Evolutionary conservation across 805 yeast genomes (phyloP).

Genomic region (baker's yeast (Saccharomyces cerevisiae)): DNA sequence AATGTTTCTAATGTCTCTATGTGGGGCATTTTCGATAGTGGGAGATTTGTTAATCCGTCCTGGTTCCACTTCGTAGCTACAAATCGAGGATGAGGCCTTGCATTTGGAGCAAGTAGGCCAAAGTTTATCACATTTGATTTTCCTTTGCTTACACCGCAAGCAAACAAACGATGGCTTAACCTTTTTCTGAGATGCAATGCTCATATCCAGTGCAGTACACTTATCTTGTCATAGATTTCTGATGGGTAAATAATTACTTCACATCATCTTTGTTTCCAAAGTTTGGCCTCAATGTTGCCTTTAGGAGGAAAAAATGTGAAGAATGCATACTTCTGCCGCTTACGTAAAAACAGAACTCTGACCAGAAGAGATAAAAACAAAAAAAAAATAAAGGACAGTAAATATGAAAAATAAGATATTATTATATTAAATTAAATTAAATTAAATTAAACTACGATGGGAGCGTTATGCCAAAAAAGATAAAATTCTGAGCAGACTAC

Average conservation of each 20-base stretch:
- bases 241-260: not conserved
- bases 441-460: not conserved
- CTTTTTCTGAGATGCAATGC: not conserved
- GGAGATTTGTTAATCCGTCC: not conserved
- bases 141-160: conserved; percentile 10
- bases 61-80: conserved; percentile 8
- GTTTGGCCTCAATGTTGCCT: not conserved
- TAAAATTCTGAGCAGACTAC: not conserved
- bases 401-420: not conserved
- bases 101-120: conserved; percentile 18
- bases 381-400: not conserved
- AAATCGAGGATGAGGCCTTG: conserved; percentile 3
- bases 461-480: not conserved
- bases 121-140: conserved; percentile 17
- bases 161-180: conserved; percentile 13
- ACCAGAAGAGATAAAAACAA: not conserved
- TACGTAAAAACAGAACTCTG: not conserved
- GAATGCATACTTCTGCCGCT: not conserved
- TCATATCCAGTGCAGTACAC: not conserved
- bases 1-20: not conserved
- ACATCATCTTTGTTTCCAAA: not conserved
- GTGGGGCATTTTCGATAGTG: not conserved
- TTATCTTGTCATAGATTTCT: not conserved
- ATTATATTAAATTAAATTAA: not conserved
- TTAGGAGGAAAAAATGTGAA: not conserved